Percentiles rank a stretch among this genome's conserved stretches.
Conservation (phyloP, 2,329 filamentous ascomycete species). For the Rutstroemia sp. region DNA sequence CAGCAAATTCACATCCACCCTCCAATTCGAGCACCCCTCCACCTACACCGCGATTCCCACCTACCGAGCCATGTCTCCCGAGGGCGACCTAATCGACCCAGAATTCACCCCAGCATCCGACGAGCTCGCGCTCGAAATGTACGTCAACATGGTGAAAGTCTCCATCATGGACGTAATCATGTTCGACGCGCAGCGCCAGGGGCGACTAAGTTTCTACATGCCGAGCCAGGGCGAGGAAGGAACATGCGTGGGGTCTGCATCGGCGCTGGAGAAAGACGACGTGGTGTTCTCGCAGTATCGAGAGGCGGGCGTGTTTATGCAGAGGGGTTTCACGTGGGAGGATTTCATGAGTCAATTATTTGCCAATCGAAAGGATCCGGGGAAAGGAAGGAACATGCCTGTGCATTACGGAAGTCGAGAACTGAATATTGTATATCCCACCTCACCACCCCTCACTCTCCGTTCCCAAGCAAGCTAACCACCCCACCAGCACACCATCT, state of each 20-base stretch:
- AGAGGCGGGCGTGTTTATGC: conserved; percentile 83
- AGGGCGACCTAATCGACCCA: conserved; percentile 75
- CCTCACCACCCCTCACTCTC: no score
- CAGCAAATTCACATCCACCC: conserved; percentile 77
- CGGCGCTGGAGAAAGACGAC: conserved; percentile 74
- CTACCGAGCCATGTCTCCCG: conserved; percentile 84
- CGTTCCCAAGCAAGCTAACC: not conserved
- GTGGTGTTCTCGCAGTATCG: conserved; percentile 93
- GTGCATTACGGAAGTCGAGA: conserved; percentile 87
- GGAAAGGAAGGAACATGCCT: conserved; percentile 89
- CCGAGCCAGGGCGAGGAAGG: conserved; percentile 60
- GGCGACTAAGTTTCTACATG: conserved; percentile 70
- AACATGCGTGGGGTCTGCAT: conserved; percentile 81
- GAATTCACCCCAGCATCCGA: conserved; percentile 48
- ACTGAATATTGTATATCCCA: conserved; percentile 65
- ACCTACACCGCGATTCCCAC: conserved; percentile 74
- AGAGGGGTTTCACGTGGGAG: conserved; percentile 77
- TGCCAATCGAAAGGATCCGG: conserved; percentile 72
- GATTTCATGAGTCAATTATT: conserved; percentile 97
- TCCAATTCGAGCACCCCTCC: conserved; percentile 70
- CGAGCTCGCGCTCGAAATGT: conserved; percentile 24
- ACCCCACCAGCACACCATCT: conserved; percentile 60
- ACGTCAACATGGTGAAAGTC: conserved; percentile 55
- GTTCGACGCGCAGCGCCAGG: conserved; percentile 92
- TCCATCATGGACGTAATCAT: conserved; percentile 94